A percentile compares a stretch with the other conserved stretches of the same genome.
Evolutionary conservation across 2,329 filamentous ascomycete genomes (phyloP).

Genomic region (Helotiales sp.): DNA sequence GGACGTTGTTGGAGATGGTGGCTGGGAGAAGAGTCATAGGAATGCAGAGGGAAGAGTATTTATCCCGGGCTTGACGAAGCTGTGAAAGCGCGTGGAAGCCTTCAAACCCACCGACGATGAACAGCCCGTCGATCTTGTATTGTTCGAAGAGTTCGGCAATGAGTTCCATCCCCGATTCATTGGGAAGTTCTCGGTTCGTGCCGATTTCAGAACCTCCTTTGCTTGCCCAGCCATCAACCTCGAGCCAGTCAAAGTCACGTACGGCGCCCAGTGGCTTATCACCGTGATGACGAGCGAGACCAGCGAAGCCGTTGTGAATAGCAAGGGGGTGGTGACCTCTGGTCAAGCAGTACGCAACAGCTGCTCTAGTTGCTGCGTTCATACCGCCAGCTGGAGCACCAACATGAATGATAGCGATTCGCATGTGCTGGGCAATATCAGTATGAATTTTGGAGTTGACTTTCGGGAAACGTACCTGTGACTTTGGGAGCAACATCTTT

Average conservation of each 20-base stretch:
- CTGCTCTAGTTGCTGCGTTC: conserved; percentile 93
- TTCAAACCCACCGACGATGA: conserved; percentile 93
- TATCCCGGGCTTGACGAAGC: conserved; percentile 74
- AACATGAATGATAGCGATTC: conserved; percentile 93
- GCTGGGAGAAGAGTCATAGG: conserved; percentile 89
- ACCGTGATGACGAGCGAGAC: conserved; percentile 84
- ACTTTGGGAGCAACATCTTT: conserved; percentile 63
- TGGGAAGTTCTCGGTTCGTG: conserved; percentile 90
- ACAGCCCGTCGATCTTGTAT: conserved; percentile 88
- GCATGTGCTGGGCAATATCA: conserved; percentile 67
- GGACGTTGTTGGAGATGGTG: conserved; percentile 99
- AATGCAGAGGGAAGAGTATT: conserved; percentile 86
- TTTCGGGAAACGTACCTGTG: conserved; percentile 58
- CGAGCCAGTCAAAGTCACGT: conserved; percentile 85
- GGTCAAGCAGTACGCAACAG: conserved; percentile 87
- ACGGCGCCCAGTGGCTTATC: conserved; percentile 83
- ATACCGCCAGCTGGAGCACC: conserved; percentile 96
- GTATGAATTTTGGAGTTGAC: conserved; percentile 6
- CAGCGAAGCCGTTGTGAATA: conserved; percentile 96
- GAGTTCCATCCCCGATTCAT: conserved; percentile 77
- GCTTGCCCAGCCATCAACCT: conserved; percentile 93
- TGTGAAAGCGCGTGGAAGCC: conserved; percentile 91
- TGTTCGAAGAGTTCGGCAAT: conserved; percentile 81
- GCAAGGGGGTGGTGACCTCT: conserved; percentile 91
- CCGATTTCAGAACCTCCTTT: conserved; percentile 97